Conservation (phyloP, 257 asterid species). For the Hygrophila difformis region DNA sequence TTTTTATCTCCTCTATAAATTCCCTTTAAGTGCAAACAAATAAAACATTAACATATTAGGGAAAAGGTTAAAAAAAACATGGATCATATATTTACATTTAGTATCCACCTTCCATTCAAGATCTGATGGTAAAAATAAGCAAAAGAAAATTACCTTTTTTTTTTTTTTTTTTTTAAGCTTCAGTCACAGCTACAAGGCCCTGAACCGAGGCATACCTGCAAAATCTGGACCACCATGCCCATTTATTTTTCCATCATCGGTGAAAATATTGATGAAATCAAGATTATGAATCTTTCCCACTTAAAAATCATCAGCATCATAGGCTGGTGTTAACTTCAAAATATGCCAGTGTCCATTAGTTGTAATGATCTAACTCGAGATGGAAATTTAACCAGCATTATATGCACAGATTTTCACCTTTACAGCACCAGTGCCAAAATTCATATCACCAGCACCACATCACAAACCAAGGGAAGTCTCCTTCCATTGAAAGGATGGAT, state of each 20-base stretch:
- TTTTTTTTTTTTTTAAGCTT: constrained; percentile 66
- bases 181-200: constrained; percentile 76
- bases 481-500: constrained; percentile 86
- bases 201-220: constrained; percentile 77
- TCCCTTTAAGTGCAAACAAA: too few species aligned
- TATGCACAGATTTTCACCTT: constrained; percentile 40
- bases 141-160: too few species aligned
- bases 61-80: too few species aligned
- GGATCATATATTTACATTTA: too few species aligned
- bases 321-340: constrained; percentile 93
- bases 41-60: too few species aligned
- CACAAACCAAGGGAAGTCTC: constrained; percentile 85
- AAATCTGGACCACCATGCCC: constrained; percentile 74
- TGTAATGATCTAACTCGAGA: constrained; percentile 8
- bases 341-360: constrained; percentile 17
- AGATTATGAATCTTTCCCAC: constrained; percentile 91
- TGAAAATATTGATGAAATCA: constrained; percentile 70
- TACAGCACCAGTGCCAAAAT: constrained; percentile 96
- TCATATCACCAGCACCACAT: constrained; percentile 81
- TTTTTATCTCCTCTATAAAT: constrained; percentile 64
- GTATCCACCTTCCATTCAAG: too few species aligned
- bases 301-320: constrained; percentile 96
- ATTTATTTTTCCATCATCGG: constrained; percentile 92
- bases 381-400: constrained; percentile 5
- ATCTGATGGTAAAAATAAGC: too few species aligned